phyloP scores from a whole-genome alignment of 2,329 filamentous ascomycete species.

The Talaromyces sp. region DNA sequence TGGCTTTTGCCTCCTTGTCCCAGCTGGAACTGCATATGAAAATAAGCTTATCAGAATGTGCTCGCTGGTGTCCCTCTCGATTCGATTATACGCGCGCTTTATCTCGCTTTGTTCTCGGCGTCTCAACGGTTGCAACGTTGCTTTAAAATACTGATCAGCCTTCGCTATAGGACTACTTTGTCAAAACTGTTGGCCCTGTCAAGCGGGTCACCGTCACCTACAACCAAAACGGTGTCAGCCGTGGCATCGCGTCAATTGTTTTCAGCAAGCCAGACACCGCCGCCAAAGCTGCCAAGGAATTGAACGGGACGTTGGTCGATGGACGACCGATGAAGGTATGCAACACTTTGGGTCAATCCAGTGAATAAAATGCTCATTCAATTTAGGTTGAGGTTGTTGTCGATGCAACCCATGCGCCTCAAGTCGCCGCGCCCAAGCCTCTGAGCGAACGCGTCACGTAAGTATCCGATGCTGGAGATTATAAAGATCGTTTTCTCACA shows the following conservation, averaged over 20 bases:
- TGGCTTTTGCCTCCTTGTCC: background rate
- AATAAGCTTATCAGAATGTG: constrained; percentile 50
- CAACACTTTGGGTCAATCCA: constrained; percentile 4
- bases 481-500: constrained; percentile 20
- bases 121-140: constrained; percentile 22
- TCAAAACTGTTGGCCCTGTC: constrained; percentile 78
- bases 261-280: constrained; percentile 79
- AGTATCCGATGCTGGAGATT: constrained; percentile 19
- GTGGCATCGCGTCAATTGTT: constrained; percentile 83
- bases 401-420: constrained; percentile 65
- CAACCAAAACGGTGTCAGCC: constrained; percentile 84
- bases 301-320: constrained; percentile 89
- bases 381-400: constrained; percentile 82
- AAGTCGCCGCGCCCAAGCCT: constrained; percentile 63
- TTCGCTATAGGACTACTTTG: constrained; percentile 88
- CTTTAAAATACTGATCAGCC: constrained; percentile 42
- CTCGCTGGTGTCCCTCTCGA: constrained; percentile 51
- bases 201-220: constrained; percentile 90
- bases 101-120: constrained; percentile 25
- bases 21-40: background rate
- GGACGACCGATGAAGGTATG: constrained; percentile 81
- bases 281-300: constrained; percentile 71
- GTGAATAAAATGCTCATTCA: background rate
- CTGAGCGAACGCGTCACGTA: constrained; percentile 81
- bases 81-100: constrained; percentile 21